A percentile compares a stretch with the other conserved stretches of the same genome.
These are phyloP conservation scores for Paraphoma chrysanthemicola DNA, from an alignment of 2,329 filamentous ascomycete species.

Conservation along the genomic window DNA sequence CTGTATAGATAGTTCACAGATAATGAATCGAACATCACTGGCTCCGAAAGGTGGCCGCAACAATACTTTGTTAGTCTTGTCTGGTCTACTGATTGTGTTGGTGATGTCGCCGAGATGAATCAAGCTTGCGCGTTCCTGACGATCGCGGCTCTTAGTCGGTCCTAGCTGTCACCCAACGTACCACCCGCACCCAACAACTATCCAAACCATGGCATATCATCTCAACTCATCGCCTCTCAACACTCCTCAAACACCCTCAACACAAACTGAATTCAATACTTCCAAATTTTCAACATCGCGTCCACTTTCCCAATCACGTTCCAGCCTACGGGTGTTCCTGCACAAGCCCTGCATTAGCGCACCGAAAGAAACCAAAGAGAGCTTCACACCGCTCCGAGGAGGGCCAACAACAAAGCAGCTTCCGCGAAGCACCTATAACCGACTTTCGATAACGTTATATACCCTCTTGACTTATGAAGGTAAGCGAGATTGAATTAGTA, in stretches of 20 bases:
- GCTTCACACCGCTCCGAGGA: background rate
- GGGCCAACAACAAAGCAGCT: too few relatives aligned
- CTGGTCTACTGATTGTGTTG: background rate
- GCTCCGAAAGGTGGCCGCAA: background rate
- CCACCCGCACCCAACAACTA: background rate
- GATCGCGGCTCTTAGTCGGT: background rate
- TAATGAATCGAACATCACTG: background rate
- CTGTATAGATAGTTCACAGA: constrained; percentile 1
- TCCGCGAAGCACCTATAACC: too few relatives aligned
- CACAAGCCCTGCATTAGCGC: background rate
- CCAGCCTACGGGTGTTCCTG: background rate
- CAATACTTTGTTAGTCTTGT: background rate
- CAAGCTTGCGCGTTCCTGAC: background rate
- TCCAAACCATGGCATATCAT: background rate
- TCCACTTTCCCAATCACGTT: background rate
- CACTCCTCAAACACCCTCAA: background rate
- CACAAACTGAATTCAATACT: background rate
- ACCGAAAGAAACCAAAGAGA: background rate
- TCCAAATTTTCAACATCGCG: background rate
- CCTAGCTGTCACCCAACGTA: too few relatives aligned
- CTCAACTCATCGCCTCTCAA: background rate
- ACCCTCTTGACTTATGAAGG: too few relatives aligned
- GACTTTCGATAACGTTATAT: too few relatives aligned
- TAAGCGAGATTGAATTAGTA: too few relatives aligned
- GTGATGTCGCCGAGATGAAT: background rate